Percentiles rank a stretch among this genome's conserved stretches.
Evolutionary conservation across 2,329 filamentous ascomycete genomes (phyloP).

Genomic region (Claviceps quebecensis): DNA sequence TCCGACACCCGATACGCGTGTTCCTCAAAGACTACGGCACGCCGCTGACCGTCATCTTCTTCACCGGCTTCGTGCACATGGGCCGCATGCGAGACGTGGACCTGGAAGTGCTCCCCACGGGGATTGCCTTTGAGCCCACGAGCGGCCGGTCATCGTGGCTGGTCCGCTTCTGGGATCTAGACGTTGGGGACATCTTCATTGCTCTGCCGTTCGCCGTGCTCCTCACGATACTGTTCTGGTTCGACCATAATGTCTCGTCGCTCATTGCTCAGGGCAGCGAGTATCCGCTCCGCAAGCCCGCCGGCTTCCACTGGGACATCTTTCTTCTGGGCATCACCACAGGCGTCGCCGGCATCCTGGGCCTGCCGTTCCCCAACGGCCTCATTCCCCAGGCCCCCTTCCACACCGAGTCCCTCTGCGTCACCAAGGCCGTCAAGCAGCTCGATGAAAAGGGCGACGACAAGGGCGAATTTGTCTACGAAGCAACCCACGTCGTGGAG

Average conservation of each 20-base stretch:
- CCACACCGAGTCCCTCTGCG: conserved; percentile 66
- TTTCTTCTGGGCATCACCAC: conserved; percentile 71
- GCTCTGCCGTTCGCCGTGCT: conserved; percentile 78
- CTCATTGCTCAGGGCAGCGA: conserved; percentile 74
- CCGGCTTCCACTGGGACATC: conserved; percentile 76
- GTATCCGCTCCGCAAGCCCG: conserved; percentile 66
- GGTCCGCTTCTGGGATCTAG: conserved; percentile 68
- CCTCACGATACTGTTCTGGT: conserved; percentile 75
- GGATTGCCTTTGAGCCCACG: conserved; percentile 67
- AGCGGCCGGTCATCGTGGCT: conserved; percentile 61
- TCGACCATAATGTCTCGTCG: conserved; percentile 79
- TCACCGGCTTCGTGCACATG: conserved; percentile 78
- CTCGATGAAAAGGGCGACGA: conserved; percentile 37
- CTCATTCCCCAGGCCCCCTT: conserved; percentile 75
- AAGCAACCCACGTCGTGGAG: conserved; percentile 53
- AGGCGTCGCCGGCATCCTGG: conserved; percentile 59
- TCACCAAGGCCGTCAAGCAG: conserved; percentile 42
- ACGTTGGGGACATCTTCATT: conserved; percentile 59
- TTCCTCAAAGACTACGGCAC: conserved; percentile 87
- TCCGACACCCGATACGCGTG: conserved; percentile 60
- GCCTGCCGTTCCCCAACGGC: conserved; percentile 69
- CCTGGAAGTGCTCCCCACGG: conserved; percentile 60
- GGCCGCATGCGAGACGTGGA: conserved; percentile 63
- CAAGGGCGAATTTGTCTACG: conserved; percentile 41
- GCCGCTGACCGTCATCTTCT: conserved; percentile 70